Evolutionary conservation across 2,329 filamentous ascomycete genomes (phyloP).

Genomic region (Aspergillus brunneoviolaceus): DNA sequence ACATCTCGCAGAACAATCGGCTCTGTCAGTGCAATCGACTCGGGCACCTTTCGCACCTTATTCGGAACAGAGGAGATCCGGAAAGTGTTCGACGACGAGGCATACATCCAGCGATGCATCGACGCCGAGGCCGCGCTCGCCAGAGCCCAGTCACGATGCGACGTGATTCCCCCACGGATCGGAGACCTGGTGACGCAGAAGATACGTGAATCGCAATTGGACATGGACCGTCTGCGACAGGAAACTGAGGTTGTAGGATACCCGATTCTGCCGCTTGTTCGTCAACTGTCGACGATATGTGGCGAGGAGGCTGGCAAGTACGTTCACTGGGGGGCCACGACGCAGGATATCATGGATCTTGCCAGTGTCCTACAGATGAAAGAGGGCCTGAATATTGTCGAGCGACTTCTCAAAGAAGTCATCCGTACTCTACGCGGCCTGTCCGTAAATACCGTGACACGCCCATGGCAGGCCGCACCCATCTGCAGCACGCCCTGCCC

Average conservation of each 20-base stretch:
- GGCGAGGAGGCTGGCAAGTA: slow-evolving; percentile 43
- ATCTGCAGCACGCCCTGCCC: slow-evolving; percentile 58
- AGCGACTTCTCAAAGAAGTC: slow-evolving; percentile 31
- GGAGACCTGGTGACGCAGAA: slow-evolving; percentile 39
- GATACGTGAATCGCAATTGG: slow-evolving; percentile 35
- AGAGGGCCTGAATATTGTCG: slow-evolving; percentile 50
- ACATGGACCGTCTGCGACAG: slow-evolving; percentile 44
- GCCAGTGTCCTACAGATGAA: slow-evolving; percentile 56
- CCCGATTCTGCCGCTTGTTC: slow-evolving; percentile 53
- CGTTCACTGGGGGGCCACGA: slow-evolving; percentile 60
- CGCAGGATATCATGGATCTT: slow-evolving; percentile 60
- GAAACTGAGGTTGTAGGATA: slow-evolving; percentile 54
- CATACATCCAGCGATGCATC: slow-evolving; percentile 49
- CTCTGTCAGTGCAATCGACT: slow-evolving; percentile 23
- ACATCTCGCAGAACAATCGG: slow-evolving; percentile 63
- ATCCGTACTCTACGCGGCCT: slow-evolving; percentile 41
- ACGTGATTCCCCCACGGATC: slow-evolving; percentile 47
- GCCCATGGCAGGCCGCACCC: slow-evolving; percentile 59
- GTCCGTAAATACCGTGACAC: slow-evolving; percentile 50
- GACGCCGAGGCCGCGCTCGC: slow-evolving; percentile 55
- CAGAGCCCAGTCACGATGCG: slow-evolving; percentile 50
- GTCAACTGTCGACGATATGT: slow-evolving; percentile 46
- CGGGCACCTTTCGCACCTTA: slow-evolving; percentile 14
- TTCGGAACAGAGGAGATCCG: slow-evolving; percentile 16
- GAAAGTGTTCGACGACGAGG: slow-evolving; percentile 47